Conservation (phyloP, 2,329 filamentous ascomycete species). For the Cryphonectria naterciae region DNA sequence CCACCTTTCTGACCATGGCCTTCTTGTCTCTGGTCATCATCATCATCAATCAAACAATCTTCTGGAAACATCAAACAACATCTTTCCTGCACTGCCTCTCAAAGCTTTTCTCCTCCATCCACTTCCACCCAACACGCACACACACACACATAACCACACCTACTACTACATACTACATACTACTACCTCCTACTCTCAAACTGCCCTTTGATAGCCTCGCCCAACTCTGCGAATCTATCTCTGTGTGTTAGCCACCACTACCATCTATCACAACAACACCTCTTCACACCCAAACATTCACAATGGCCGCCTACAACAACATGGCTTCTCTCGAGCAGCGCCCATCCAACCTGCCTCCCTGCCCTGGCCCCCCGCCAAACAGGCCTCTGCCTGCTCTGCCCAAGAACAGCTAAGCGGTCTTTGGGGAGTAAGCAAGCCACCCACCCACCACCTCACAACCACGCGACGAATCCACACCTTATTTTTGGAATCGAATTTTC, state of each 20-base stretch:
- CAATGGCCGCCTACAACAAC: conserved; percentile 30
- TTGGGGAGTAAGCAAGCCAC: neutral
- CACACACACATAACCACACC: neutral
- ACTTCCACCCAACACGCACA: neutral
- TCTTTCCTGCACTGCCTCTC: neutral
- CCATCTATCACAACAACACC: neutral
- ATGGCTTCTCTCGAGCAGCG: conserved; percentile 47
- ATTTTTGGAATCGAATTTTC: conserved; percentile 7
- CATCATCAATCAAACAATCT: neutral
- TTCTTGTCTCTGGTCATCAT: conserved; percentile 8
- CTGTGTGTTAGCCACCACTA: neutral
- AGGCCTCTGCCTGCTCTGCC: conserved; percentile 68
- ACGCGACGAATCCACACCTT: conserved; percentile 3
- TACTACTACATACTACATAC: neutral
- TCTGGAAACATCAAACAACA: conserved; percentile 8
- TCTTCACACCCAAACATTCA: conserved; percentile 10
- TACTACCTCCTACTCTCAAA: neutral
- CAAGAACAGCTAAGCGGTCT: conserved; percentile 55
- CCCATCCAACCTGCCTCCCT: conserved; percentile 68
- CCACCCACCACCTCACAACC: conserved; percentile 5
- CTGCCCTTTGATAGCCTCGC: neutral
- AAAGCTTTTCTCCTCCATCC: neutral
- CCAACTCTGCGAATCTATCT: neutral
- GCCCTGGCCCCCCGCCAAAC: conserved; percentile 67
- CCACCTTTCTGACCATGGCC: neutral